phyloP scores from a whole-genome alignment of 2,329 filamentous ascomycete genomes.

The Diplodia mutila region DNA sequence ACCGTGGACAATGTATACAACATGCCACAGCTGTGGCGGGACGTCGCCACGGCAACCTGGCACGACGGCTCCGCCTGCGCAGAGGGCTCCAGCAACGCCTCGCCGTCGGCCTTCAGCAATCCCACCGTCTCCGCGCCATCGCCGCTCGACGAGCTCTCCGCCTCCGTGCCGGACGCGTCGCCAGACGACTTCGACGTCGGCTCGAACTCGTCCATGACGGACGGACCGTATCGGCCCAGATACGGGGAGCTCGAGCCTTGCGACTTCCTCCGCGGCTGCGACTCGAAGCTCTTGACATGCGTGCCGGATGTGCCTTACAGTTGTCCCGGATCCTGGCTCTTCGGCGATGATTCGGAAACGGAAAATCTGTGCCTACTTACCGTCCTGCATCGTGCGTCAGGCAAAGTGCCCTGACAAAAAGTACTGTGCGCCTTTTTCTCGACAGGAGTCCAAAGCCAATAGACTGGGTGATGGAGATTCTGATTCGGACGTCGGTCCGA shows the following conservation, averaged over 20 bases:
- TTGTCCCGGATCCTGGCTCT: too few relatives aligned
- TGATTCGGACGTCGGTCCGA: too few relatives aligned
- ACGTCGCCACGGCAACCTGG: conserved; percentile 40
- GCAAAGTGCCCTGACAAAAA: too few relatives aligned
- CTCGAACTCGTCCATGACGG: background rate
- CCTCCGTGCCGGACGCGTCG: background rate
- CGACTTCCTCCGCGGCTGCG: too few relatives aligned
- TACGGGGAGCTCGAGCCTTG: too few relatives aligned
- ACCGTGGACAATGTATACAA: conserved; percentile 43
- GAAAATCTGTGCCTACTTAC: too few relatives aligned
- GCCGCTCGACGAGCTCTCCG: background rate
- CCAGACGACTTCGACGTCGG: background rate
- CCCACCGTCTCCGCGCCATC: background rate
- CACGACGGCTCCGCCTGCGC: conserved; percentile 38
- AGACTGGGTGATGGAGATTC: too few relatives aligned
- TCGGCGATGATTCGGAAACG: too few relatives aligned
- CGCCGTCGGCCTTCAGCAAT: background rate
- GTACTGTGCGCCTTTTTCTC: too few relatives aligned
- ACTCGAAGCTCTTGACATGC: too few relatives aligned
- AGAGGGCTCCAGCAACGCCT: conserved; percentile 31
- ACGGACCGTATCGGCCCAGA: background rate
- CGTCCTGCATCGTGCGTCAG: too few relatives aligned
- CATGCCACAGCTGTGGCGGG: conserved; percentile 42
- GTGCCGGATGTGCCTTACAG: too few relatives aligned
- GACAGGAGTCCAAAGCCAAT: background rate